phyloP scores from a whole-genome alignment of 2,329 filamentous ascomycete genomes.

The Xylariaceae sp. region DNA sequence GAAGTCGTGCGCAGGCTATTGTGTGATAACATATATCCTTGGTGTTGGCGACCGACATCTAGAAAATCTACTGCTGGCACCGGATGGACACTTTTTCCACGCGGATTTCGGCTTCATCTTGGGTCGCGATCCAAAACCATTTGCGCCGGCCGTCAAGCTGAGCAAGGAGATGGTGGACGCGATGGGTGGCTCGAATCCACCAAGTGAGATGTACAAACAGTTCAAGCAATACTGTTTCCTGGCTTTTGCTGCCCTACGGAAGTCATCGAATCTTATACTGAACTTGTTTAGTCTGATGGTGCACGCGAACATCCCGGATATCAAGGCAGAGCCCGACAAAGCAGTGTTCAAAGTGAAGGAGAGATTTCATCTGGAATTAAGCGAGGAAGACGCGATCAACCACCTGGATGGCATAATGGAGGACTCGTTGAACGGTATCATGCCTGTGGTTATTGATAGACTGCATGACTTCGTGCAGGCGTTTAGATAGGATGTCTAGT shows the following conservation, averaged over 20 bases:
- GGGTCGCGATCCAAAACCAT: conserved; percentile 93
- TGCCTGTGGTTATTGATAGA: conserved; percentile 91
- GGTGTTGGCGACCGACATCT: conserved; percentile 95
- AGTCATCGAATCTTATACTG: conserved; percentile 85
- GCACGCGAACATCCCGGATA: conserved; percentile 94
- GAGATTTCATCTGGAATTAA: conserved; percentile 86
- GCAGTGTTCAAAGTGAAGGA: conserved; percentile 94
- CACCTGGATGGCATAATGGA: conserved; percentile 88
- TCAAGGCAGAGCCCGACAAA: conserved; percentile 87
- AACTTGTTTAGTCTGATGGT: conserved; percentile 97
- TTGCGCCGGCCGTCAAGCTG: conserved; percentile 94
- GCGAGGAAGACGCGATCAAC: conserved; percentile 86
- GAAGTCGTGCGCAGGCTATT: conserved; percentile 94
- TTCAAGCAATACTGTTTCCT: conserved; percentile 98
- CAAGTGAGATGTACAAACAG: conserved; percentile 69
- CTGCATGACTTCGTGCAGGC: conserved; percentile 92
- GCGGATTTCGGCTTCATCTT: conserved; percentile 98
- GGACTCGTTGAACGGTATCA: conserved; percentile 83
- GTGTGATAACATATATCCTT: conserved; percentile 96
- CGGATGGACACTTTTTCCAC: conserved; percentile 94
- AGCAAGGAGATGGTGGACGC: conserved; percentile 98
- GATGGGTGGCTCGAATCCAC: conserved; percentile 80
- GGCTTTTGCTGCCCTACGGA: conserved; percentile 85
- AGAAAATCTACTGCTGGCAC: conserved; percentile 88
- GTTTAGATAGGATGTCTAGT: conserved; percentile 57